phyloP scores from a whole-genome alignment of 208 protist genomes.

The Naegleria gruberi region DNA sequence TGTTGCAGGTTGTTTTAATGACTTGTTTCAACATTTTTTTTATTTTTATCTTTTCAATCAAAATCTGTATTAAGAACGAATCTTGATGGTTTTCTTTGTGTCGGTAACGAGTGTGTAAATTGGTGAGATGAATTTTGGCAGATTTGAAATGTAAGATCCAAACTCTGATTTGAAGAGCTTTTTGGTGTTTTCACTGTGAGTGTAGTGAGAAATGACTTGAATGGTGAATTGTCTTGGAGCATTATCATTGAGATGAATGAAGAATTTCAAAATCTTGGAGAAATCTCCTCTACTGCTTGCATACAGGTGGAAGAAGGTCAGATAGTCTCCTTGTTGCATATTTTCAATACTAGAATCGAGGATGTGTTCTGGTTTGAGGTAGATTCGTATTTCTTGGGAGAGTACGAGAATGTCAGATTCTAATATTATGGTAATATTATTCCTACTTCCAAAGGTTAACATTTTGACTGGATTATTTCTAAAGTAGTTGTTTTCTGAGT shows the following conservation, averaged over 20 bases:
- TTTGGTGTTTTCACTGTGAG: background rate
- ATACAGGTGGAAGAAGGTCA: background rate
- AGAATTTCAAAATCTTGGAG: background rate
- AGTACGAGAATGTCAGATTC: background rate
- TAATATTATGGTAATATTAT: background rate
- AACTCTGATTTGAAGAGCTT: background rate
- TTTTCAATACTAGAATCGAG: background rate
- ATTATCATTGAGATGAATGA: background rate
- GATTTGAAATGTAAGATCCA: background rate
- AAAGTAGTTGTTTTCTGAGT: background rate
- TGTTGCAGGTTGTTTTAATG: too few relatives aligned
- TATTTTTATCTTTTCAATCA: too few relatives aligned
- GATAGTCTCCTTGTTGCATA: background rate
- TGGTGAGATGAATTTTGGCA: background rate
- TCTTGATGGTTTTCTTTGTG: background rate
- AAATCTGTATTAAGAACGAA: too few relatives aligned
- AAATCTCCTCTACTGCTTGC: background rate
- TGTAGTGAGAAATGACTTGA: background rate
- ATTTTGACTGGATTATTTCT: background rate
- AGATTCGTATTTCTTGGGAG: background rate
- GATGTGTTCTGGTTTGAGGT: background rate
- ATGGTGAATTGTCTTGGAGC: background rate
- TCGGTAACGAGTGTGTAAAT: background rate
- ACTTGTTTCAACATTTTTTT: too few relatives aligned
- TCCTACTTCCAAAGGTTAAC: background rate